These are phyloP conservation scores for Leccinum aurantiacum DNA, from an alignment of 768 basidiomycete species.

Conservation along the genomic window DNA sequence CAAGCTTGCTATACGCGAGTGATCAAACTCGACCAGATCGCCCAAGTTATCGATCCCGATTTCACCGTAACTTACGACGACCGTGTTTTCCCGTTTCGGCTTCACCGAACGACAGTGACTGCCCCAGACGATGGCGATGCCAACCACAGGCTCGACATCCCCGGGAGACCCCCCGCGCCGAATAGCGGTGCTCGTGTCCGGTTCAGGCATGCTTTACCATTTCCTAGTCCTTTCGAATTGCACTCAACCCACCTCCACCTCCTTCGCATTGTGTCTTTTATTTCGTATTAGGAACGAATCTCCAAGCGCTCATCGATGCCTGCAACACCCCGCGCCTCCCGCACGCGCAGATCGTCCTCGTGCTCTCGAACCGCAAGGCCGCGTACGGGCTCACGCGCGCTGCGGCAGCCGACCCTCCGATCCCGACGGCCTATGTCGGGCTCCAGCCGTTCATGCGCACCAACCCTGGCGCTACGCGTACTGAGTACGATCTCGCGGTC, in stretches of 20 bases:
- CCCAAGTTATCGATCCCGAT: not conserved
- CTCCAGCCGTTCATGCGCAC: constrained; percentile 82
- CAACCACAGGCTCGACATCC: not conserved
- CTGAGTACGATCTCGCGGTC: constrained; percentile 84
- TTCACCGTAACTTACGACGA: constrained; percentile 7
- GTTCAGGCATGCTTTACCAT: constrained; percentile 47
- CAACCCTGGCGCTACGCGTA: constrained; percentile 68
- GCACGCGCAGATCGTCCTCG: constrained; percentile 67
- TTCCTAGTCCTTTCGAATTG: not conserved
- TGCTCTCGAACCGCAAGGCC: constrained; percentile 89
- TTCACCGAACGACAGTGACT: not conserved
- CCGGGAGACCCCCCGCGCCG: constrained; percentile 5
- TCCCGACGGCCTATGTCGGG: constrained; percentile 79
- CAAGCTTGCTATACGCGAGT: not conserved
- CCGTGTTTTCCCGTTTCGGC: constrained; percentile 5
- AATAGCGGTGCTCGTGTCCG: constrained; percentile 55
- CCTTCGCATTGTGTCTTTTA: not conserved
- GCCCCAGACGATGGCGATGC: constrained; percentile 2
- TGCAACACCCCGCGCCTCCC: constrained; percentile 73
- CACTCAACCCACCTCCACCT: not conserved
- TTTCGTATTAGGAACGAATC: constrained; percentile 72
- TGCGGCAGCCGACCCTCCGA: constrained; percentile 59
- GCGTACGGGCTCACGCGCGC: constrained; percentile 91
- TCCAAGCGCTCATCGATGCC: constrained; percentile 94
- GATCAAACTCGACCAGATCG: not conserved